phyloP scores from a whole-genome alignment of 2,329 filamentous ascomycete genomes.

The Corynespora cassiicola region DNA sequence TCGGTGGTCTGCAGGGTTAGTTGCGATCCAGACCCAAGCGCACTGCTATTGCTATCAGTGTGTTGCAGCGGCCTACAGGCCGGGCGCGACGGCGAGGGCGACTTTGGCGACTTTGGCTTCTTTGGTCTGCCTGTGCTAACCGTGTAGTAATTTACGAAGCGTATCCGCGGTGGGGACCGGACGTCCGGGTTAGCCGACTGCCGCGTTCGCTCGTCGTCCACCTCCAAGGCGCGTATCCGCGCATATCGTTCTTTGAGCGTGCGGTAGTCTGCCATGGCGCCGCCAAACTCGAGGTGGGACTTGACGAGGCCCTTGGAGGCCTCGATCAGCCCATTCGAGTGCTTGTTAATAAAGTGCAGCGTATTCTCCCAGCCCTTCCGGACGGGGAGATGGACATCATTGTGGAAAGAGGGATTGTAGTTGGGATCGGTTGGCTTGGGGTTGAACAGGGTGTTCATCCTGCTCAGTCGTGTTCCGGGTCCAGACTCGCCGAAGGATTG shows the following conservation, averaged over 20 bases:
- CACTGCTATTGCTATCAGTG: constrained; percentile 6
- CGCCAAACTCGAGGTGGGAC: constrained; percentile 84
- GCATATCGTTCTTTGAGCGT: constrained; percentile 74
- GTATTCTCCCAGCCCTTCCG: constrained; percentile 72
- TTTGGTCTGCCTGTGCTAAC: constrained; percentile 77
- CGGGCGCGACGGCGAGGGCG: constrained; percentile 26
- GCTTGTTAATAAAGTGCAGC: constrained; percentile 81
- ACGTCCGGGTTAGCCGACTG: constrained; percentile 35
- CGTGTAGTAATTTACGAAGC: constrained; percentile 92
- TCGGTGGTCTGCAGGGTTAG: constrained; percentile 17
- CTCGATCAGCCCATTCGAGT: constrained; percentile 73
- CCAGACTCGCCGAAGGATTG: constrained; percentile 19
- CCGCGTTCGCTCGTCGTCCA: constrained; percentile 61
- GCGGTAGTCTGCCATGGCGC: constrained; percentile 77
- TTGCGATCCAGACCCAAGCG: constrained; percentile 17
- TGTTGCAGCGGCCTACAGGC: constrained; percentile 11
- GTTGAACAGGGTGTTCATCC: constrained; percentile 46
- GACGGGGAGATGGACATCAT: constrained; percentile 74
- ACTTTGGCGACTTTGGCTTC: constrained; percentile 53
- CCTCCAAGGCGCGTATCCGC: constrained; percentile 73
- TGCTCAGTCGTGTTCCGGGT: constrained; percentile 28
- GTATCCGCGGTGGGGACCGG: constrained; percentile 60
- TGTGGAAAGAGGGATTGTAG: constrained; percentile 77
- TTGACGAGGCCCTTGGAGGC: constrained; percentile 77
- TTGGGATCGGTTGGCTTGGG: constrained; percentile 60